These are phyloP conservation scores for Taxillus chinensis DNA, from an alignment of 164 flowering plant genomes.

Conservation along the genomic window DNA sequence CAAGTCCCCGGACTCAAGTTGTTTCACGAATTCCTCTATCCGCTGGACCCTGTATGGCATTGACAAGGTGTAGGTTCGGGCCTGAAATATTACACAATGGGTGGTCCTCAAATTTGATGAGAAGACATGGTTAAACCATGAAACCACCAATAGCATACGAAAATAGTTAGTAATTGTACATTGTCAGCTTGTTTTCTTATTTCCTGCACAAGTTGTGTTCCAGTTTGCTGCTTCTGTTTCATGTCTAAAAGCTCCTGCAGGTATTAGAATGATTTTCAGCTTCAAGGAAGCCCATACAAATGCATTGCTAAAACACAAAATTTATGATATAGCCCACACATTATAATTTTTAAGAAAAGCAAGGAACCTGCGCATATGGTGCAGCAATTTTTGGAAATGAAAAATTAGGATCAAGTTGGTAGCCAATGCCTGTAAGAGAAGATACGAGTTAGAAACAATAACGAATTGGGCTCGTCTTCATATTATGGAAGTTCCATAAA, in stretches of 20 bases:
- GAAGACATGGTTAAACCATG: no score
- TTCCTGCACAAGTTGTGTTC: conserved; percentile 63
- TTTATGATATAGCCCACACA: neutral
- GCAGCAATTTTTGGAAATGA: conserved; percentile 88
- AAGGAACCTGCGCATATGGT: conserved; percentile 84
- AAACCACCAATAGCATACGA: neutral
- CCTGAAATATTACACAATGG: conserved; percentile 32
- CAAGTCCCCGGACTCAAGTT: conserved; percentile 82
- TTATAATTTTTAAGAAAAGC: neutral
- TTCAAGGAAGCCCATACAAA: neutral
- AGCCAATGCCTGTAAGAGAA: conserved; percentile 62
- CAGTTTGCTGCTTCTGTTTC: conserved; percentile 40
- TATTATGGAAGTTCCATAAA: no score
- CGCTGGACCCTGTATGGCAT: conserved; percentile 90
- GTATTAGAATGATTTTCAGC: neutral
- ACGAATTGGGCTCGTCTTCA: no score
- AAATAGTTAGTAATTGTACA: conserved; percentile 28
- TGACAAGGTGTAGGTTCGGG: conserved; percentile 67
- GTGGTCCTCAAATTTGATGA: no score
- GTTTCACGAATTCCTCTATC: conserved; percentile 83
- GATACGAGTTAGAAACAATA: neutral
- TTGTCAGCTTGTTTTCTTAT: conserved; percentile 80
- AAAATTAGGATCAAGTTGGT: conserved; percentile 69
- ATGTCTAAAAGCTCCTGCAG: conserved; percentile 72
- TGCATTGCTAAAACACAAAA: neutral